Evolutionary conservation across 2,329 filamentous ascomycete species (phyloP), one percentile per base, ranked within the genome.

Genomic region (Tolypocladium paradoxum): DNA sequence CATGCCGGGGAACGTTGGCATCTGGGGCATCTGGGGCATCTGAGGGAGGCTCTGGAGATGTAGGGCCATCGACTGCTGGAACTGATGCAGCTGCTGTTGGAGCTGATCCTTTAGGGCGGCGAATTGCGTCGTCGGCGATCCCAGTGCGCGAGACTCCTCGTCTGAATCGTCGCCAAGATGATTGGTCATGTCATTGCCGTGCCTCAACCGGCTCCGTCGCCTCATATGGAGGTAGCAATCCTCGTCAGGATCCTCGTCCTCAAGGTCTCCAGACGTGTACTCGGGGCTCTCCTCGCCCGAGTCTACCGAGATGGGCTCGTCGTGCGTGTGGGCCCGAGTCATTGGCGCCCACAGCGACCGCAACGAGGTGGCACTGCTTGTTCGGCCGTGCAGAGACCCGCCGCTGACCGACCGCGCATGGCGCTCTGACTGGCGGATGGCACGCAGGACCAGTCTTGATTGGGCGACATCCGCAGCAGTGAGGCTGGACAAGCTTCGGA

Each of bases 91-190:
- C 62, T 90, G 87, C 20, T 84, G 78, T 29, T 84, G 77, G 22
- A 92, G 70, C 54, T 91, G 86, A 52, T 90, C 86, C 61, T 85
- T 83, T 70, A 89, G 79, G 16, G 85, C 86, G 49, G 89, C 79
- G 48, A 85, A 79, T 5, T 82, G 79, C 4, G 77, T 76, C 4
- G 78, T 75, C 2, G 83, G 81, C 2, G 82, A 80, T 20, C 76
- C 75, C 38, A 70, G 66, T 18, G 70, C 67, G 36, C 64, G 61
- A 34, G 60, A 57, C 16, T 61, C 37, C 22, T 59, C 62, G 2
- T 68, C 65, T 1, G 70, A 70, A 34, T 73, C 72, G 33, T 74
- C 71, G 24, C 71, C 70, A 22, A 69, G 59, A 29, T 62, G 59
- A n/a, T 58, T 61, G 9, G 59, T 66, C 34, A 68, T 68, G 27